Evolutionary conservation across 163 green algal genomes (phyloP), one percentile per base, ranked within the genome.

Genomic region (Dunaliella salina): DNA sequence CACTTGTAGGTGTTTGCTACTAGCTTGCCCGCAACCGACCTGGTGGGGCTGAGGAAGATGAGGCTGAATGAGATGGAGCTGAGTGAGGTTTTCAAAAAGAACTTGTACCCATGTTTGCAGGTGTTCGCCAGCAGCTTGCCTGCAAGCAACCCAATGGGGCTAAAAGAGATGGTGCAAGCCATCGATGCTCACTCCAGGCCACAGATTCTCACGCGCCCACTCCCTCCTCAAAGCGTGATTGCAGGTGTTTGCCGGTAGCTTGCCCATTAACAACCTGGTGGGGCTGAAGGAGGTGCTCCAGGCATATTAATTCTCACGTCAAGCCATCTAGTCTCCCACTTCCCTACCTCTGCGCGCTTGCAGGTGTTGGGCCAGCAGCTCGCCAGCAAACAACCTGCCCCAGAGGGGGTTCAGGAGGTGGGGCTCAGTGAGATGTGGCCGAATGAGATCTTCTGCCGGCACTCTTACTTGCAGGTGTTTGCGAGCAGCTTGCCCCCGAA

Each of bases 271-370:
- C 32, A 96, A 99, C 93, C 95, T 99, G 84, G 90, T 90, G 78
- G 96, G 97, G n/a, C 95, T 99, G 83, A 87, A 91, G 26, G 89
- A 95, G 83, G 90, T 99, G 84, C 99, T 99, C 87, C 87, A 94
- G 81, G 85, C 90, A 22, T 22, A 22, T 75, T 75, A 40, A n/a
- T n/a, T n/a, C n/a, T n/a, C n/a, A n/a, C n/a, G n/a, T n/a, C n/a
- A n/a, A n/a, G n/a, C n/a, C n/a, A n/a, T n/a, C n/a, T n/a, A n/a
- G n/a, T n/a, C n/a, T n/a, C n/a, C n/a, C n/a, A n/a, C n/a, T n/a
- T n/a, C n/a, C n/a, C n/a, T n/a, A n/a, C n/a, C n/a, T n/a, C n/a
- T n/a, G n/a, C n/a, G n/a, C n/a, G n/a, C n/a, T 67, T 91, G 57
- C 88, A 95, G 91, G 88, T 98, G 72, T 97, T 99, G 80, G 96